A percentile compares a stretch with the other conserved stretches of the same genome.
These are phyloP conservation scores for Pyrenophora teres DNA, from an alignment of 2,329 filamentous ascomycete species.

Conservation along the genomic window DNA sequence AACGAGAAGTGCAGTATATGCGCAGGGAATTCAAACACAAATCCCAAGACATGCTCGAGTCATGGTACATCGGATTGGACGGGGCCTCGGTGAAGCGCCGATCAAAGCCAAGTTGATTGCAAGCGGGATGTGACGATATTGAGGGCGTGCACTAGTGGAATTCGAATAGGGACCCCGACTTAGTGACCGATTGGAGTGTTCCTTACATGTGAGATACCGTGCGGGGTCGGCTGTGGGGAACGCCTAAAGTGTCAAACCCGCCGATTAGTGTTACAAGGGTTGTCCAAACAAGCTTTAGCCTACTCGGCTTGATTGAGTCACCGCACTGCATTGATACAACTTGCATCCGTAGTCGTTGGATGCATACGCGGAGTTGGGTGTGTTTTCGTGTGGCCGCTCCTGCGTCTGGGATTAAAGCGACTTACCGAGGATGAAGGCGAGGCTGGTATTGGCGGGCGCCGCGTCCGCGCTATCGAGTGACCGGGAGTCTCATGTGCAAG, in stretches of 20 bases:
- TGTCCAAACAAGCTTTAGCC: slow-evolving; percentile 28
- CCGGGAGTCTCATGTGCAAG: slow-evolving; percentile 15
- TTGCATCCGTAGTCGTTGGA: slow-evolving; percentile 4
- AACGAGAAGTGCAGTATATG: background rate
- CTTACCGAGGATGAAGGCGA: slow-evolving; percentile 12
- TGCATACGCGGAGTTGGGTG: slow-evolving; percentile 11
- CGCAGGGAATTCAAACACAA: background rate
- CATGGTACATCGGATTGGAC: too few species aligned
- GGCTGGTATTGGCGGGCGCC: slow-evolving; percentile 8
- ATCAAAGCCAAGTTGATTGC: background rate
- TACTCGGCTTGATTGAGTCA: slow-evolving; percentile 21
- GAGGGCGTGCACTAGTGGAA: background rate
- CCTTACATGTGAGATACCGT: slow-evolving; percentile 14
- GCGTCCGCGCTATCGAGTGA: slow-evolving; percentile 5
- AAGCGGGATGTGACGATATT: background rate
- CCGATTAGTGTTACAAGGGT: slow-evolving; percentile 23
- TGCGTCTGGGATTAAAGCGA: slow-evolving; percentile 8
- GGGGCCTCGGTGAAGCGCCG: background rate
- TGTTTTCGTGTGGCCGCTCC: slow-evolving; percentile 1
- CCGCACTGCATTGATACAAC: slow-evolving; percentile 18
- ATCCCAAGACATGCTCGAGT: too few species aligned
- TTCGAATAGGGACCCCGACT: slow-evolving; percentile 1
- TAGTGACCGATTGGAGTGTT: slow-evolving; percentile 11
- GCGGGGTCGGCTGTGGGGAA: slow-evolving; percentile 12
- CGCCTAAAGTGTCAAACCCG: slow-evolving; percentile 14